Evolutionary conservation across 2,329 filamentous ascomycete genomes (phyloP), one percentile per base, ranked within the genome.

Genomic region (Neurospora sp.): DNA sequence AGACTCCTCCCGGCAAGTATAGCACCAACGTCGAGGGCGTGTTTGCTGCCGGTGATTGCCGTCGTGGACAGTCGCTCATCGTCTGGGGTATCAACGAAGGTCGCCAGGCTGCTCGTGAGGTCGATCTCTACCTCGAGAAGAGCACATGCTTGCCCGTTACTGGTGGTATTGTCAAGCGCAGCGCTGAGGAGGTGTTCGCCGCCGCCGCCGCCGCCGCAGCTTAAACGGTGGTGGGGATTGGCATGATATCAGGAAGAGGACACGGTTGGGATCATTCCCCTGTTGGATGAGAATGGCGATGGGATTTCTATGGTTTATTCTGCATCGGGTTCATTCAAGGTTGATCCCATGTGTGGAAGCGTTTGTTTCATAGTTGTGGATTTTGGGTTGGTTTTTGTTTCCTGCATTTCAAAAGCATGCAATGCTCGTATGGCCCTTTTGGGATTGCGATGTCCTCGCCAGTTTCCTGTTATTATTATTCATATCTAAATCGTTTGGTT

Each of bases 31-130:
- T 97, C 33, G 86, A 91, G 17, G 95, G 94, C 73, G 89, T 97
- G 68, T 97, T 97, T 80, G 93, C 95, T 72, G 95, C 95, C 72
- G 95, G 95, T 82, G 95, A 98, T 82, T 97, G 95, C 81, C 91
- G 94, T 72, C 91, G 95, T 78, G 95, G 95, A 70, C 95, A 98
- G 83, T 97, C 93, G 69, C 85, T 98, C 70, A 97, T 98, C 81
- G 94, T 98, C 74, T 98, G 94, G 93, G 95, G 94, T 79, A 98
- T 98, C 85, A 98, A 98, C 79, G 95, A 98, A 83, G 95, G 95
- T 77, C 92, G 95, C 76, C 92, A 96, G 83, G 91, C 91, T 76
- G 95, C 95, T 77, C 91, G 95, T 72, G 94, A 98, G 81, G 91
- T 97, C 70, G 95, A 98, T 80, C 81, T 92, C 68, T 97, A 88